These are phyloP conservation scores for Aaosphaeria arxii DNA, from an alignment of 2,329 filamentous ascomycete genomes.

Conservation along the genomic window DNA sequence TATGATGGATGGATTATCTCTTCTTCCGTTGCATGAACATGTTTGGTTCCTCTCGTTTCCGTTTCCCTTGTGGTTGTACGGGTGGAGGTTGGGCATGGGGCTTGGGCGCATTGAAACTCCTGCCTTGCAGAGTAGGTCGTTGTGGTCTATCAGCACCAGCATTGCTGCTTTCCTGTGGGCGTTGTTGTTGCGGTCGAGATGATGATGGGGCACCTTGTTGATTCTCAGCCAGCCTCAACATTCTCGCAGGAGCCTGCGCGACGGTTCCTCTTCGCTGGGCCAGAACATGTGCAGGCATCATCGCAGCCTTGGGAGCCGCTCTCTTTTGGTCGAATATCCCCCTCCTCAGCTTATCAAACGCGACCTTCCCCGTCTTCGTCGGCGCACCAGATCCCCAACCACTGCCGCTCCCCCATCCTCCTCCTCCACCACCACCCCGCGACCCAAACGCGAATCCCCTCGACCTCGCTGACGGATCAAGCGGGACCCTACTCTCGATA, in stretches of 20 bases:
- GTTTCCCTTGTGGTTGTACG: conserved; percentile 3
- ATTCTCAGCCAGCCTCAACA: conserved; percentile 29
- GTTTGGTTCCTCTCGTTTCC: conserved; percentile 3
- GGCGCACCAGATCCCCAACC: conserved; percentile 24
- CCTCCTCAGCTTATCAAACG: conserved; percentile 32
- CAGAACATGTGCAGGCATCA: conserved; percentile 26
- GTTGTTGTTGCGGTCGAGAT: conserved; percentile 12
- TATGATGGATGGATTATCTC: not conserved
- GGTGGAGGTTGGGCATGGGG: conserved; percentile 6
- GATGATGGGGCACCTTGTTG: conserved; percentile 9
- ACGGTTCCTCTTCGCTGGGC: conserved; percentile 19
- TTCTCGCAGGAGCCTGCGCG: conserved; percentile 24
- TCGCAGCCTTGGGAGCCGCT: conserved; percentile 26
- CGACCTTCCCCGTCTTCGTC: conserved; percentile 32
- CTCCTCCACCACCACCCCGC: not conserved
- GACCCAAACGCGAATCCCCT: conserved; percentile 8
- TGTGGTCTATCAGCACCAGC: not conserved
- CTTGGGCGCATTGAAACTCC: conserved; percentile 26
- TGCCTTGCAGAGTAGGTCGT: too few relatives aligned
- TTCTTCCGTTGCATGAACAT: conserved; percentile 9
- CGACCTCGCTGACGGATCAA: conserved; percentile 9
- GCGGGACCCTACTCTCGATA: conserved; percentile 19
- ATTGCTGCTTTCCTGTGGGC: not conserved
- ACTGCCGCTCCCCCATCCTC: conserved; percentile 9
- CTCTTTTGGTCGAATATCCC: conserved; percentile 31